Conservation (phyloP, 352 stramenopile genomes). For the Saprolegnia parasitica region DNA sequence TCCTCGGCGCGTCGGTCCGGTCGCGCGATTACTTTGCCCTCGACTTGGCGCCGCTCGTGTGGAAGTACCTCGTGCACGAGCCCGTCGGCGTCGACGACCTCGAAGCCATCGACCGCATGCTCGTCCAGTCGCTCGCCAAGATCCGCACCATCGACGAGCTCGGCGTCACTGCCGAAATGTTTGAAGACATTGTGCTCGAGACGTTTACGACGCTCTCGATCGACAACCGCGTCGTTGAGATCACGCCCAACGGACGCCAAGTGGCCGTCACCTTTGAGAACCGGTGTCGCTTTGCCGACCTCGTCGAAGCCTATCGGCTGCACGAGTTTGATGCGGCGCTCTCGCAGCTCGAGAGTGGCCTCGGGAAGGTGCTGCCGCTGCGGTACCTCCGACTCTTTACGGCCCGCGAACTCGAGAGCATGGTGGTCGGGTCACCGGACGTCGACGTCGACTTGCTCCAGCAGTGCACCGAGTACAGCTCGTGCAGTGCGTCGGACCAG, state of each 20-base stretch:
- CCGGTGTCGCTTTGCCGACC: slow-evolving; percentile 67
- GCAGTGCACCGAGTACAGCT: slow-evolving; percentile 83
- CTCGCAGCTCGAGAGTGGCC: slow-evolving; percentile 57
- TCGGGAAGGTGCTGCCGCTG: slow-evolving; percentile 72
- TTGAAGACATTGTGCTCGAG: slow-evolving; percentile 88
- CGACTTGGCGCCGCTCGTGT: slow-evolving; percentile 81
- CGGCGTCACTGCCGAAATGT: slow-evolving; percentile 80
- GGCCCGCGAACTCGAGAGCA: slow-evolving; percentile 67
- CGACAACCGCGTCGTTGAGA: slow-evolving; percentile 71
- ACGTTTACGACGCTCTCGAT: slow-evolving; percentile 86
- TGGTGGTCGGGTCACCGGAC: slow-evolving; percentile 79
- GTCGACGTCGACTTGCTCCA: slow-evolving; percentile 81
- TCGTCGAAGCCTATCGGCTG: slow-evolving; percentile 80
- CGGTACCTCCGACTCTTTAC: slow-evolving; percentile 77
- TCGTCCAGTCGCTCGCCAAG: slow-evolving; percentile 83
- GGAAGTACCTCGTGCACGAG: slow-evolving; percentile 85
- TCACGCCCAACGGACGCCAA: slow-evolving; percentile 57
- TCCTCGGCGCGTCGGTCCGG: slow-evolving; percentile 84
- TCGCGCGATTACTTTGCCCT: slow-evolving; percentile 87
- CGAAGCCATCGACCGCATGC: slow-evolving; percentile 72
- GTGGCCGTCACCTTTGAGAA: slow-evolving; percentile 80
- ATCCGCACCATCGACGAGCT: slow-evolving; percentile 75
- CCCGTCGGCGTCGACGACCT: slow-evolving; percentile 75
- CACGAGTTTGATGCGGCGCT: slow-evolving; percentile 71
- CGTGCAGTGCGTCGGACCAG: slow-evolving; percentile 56